A percentile compares a stretch with the other conserved stretches of the same genome.
Conservation (phyloP, 306 rosid genomes). For the Ammopiptanthus mongolicus region DNA sequence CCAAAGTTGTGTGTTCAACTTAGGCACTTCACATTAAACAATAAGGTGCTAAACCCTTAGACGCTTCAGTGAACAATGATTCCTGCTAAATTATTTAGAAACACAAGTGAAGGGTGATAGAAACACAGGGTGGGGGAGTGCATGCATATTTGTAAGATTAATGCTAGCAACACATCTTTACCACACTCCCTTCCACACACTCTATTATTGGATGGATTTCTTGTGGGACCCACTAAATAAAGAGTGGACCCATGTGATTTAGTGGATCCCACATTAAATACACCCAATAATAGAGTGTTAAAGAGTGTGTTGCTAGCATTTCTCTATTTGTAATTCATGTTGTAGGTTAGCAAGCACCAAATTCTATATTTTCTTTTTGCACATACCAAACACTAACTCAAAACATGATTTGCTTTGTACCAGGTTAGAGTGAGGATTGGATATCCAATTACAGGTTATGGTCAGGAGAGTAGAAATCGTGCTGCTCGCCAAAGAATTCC, state of each 20-base stretch:
- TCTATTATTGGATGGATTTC: too few relatives aligned
- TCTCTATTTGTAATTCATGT: too few relatives aligned
- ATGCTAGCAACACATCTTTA: too few relatives aligned
- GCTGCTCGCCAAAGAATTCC: slow-evolving; percentile 99
- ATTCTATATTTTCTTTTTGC: neutral
- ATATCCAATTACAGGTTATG: slow-evolving; percentile 94
- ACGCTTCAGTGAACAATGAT: neutral
- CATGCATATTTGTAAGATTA: neutral
- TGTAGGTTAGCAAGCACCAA: neutral
- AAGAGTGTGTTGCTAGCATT: too few relatives aligned
- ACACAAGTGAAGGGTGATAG: neutral
- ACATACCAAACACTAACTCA: neutral
- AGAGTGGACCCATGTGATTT: too few relatives aligned
- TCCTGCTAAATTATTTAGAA: neutral
- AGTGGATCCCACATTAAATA: too few relatives aligned
- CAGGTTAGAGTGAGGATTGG: slow-evolving; percentile 92
- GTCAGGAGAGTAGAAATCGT: slow-evolving; percentile 96
- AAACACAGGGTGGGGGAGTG: neutral
- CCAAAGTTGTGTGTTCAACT: neutral
- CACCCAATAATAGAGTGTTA: too few relatives aligned
- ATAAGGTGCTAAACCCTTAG: neutral
- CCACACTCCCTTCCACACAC: too few relatives aligned
- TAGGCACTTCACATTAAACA: neutral
- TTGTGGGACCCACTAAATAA: too few relatives aligned
- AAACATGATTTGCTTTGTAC: slow-evolving; percentile 2